These are phyloP conservation scores for Rhodosporidiobolus odoratus DNA, from an alignment of 768 basidiomycete genomes.

Conservation along the genomic window DNA sequence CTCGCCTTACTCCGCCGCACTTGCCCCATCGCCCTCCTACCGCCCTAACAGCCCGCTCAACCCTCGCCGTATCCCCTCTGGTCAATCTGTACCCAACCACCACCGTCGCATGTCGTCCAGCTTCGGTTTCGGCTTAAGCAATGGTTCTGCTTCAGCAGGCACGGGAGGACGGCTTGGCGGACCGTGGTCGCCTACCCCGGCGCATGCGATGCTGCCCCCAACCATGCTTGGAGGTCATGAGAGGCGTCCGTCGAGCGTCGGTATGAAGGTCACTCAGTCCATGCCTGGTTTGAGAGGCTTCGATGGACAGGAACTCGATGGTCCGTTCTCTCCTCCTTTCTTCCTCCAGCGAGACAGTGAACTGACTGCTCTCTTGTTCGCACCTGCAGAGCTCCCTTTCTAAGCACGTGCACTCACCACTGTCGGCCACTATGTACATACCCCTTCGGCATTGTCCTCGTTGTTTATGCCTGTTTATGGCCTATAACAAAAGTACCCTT, in stretches of 20 bases:
- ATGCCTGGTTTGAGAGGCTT: neutral
- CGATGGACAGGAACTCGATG: neutral
- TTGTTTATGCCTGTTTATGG: neutral
- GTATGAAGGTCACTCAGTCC: neutral
- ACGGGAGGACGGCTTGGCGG: neutral
- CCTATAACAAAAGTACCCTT: neutral
- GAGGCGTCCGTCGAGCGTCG: neutral
- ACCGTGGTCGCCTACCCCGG: neutral
- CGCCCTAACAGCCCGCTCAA: conserved; percentile 3
- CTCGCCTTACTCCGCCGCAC: neutral
- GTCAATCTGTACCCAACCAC: neutral
- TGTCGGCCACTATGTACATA: neutral
- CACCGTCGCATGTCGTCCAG: conserved; percentile 6
- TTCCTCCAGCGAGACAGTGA: neutral
- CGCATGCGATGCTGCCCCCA: neutral
- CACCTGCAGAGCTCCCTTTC: neutral
- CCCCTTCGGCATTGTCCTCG: neutral
- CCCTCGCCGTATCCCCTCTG: neutral
- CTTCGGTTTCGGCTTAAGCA: neutral
- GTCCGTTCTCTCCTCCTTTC: neutral
- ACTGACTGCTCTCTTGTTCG: neutral
- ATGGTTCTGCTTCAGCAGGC: neutral
- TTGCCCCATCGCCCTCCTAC: conserved; percentile 1
- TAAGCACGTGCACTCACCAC: neutral
- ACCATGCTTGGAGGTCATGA: neutral